Evolutionary conservation across 1,139 yeast genomes (phyloP), one percentile per base, ranked within the genome.

Genomic region (Candida mesenterica): DNA sequence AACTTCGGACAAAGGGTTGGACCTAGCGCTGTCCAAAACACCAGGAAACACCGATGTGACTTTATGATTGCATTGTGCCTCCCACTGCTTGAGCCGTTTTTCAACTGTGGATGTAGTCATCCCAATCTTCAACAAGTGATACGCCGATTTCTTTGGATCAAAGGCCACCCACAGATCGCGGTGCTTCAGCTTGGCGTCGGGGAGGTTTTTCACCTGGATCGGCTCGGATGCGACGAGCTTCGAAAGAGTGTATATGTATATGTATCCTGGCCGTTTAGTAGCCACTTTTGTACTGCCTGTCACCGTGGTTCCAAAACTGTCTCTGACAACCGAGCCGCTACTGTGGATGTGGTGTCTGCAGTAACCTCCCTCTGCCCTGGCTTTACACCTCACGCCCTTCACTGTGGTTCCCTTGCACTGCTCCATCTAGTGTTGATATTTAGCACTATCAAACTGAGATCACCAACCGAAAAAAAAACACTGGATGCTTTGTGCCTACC

Each of bases 51-150:
- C 41, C 15, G 66, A 42, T 2, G 52, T 46, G 29, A 73, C 53
- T 18, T 69, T 61, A 39, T 77, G 82, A 8, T 62, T 60, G 45
- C 85, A 79, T 45, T 77, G 69, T 2, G 49, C 53, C 47, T 69
- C 72, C 85, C 85, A 79, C 48, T 79, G 82, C 31, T 50, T 50
- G 19, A 79, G 48, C 31, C 85, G 52, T 2, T 48, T 49, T 4
- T 43, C 41, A 0, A 78, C 79, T 0, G 62, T 52, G 28, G 68
- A 71, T 2, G 75, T 67, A 0, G 85, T 79, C 65, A 66, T 68
- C 0, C 85, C 85, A 3, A 79, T 69, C 40, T 79, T 79, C 13
- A 79, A 55, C 17, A 78, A 55, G 2, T 74, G 63, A 32, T 62
- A 59, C 6, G 57, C 50, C 16, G 67, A 61, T 28, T 59, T 58